These are phyloP conservation scores for Xylariaceae sp. DNA, from an alignment of 2,329 filamentous ascomycete genomes.

Conservation along the genomic window DNA sequence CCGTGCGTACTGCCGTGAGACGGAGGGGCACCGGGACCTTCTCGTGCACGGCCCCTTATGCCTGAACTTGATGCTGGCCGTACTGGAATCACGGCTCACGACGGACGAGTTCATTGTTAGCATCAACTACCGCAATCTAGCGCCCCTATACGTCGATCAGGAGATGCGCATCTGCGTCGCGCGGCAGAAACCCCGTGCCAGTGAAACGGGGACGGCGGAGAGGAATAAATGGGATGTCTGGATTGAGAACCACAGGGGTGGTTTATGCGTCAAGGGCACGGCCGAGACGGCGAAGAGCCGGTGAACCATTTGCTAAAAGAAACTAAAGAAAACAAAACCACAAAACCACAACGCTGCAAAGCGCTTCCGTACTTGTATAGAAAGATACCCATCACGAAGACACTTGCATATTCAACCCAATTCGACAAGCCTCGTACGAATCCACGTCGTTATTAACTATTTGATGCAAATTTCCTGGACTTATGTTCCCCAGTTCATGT, in stretches of 20 bases:
- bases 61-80: slow-evolving; percentile 68
- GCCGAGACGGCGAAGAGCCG: slow-evolving; percentile 20
- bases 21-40: slow-evolving; percentile 69
- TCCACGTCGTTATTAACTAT: neutral
- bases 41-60: slow-evolving; percentile 85
- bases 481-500: neutral
- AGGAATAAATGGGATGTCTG: slow-evolving; percentile 52
- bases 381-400: neutral
- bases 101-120: slow-evolving; percentile 39
- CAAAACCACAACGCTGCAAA: neutral
- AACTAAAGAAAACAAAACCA: neutral
- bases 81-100: slow-evolving; percentile 49
- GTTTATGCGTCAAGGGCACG: slow-evolving; percentile 59
- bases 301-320: neutral
- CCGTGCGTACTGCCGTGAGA: slow-evolving; percentile 57
- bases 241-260: slow-evolving; percentile 57
- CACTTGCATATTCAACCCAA: neutral
- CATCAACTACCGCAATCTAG: slow-evolving; percentile 75
- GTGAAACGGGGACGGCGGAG: slow-evolving; percentile 24
- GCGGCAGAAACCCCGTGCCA: slow-evolving; percentile 33
- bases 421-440: neutral
- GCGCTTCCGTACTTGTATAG: neutral
- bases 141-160: slow-evolving; percentile 73
- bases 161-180: slow-evolving; percentile 64
- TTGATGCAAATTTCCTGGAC: neutral